phyloP scores from a whole-genome alignment of 768 basidiomycete genomes.

The Nidularia sp. region DNA sequence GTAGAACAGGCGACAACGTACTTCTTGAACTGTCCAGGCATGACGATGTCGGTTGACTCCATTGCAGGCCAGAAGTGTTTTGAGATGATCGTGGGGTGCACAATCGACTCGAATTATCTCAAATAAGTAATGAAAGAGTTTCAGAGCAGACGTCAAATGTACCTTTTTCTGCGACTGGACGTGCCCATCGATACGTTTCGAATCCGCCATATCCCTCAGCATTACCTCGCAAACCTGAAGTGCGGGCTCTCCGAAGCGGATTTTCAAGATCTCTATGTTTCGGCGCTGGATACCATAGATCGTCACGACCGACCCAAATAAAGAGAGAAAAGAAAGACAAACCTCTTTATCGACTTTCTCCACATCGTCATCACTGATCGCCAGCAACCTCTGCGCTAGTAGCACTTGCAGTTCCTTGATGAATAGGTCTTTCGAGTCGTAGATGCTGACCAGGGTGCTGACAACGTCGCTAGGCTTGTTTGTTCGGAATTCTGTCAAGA shows the following conservation, averaged over 20 bases:
- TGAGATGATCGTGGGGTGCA: slow-evolving; percentile 91
- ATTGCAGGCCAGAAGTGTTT: slow-evolving; percentile 93
- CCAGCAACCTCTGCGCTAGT: slow-evolving; percentile 81
- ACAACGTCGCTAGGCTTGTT: slow-evolving; percentile 92
- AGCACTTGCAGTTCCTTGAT: slow-evolving; percentile 93
- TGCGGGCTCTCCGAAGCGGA: slow-evolving; percentile 91
- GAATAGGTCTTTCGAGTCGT: slow-evolving; percentile 95
- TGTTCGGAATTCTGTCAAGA: slow-evolving; percentile 75
- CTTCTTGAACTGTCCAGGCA: slow-evolving; percentile 86
- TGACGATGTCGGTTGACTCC: slow-evolving; percentile 63
- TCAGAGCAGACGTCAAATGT: slow-evolving; percentile 15
- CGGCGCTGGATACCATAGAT: slow-evolving; percentile 52
- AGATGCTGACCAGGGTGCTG: slow-evolving; percentile 95
- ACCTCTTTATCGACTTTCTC: slow-evolving; percentile 77
- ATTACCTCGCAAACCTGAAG: slow-evolving; percentile 97
- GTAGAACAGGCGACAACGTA: slow-evolving; percentile 29
- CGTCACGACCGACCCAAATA: background rate
- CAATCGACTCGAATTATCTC: slow-evolving; percentile 41
- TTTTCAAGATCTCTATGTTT: slow-evolving; percentile 91
- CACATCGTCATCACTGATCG: slow-evolving; percentile 73
- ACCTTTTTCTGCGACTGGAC: slow-evolving; percentile 74
- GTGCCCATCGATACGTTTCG: slow-evolving; percentile 83
- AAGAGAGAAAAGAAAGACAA: background rate
- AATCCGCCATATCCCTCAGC: slow-evolving; percentile 96
- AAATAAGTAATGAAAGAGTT: background rate